Evolutionary conservation across 2,329 filamentous ascomycete genomes (phyloP).

Genomic region (Nothophaeocryptopus gaeumannii): DNA sequence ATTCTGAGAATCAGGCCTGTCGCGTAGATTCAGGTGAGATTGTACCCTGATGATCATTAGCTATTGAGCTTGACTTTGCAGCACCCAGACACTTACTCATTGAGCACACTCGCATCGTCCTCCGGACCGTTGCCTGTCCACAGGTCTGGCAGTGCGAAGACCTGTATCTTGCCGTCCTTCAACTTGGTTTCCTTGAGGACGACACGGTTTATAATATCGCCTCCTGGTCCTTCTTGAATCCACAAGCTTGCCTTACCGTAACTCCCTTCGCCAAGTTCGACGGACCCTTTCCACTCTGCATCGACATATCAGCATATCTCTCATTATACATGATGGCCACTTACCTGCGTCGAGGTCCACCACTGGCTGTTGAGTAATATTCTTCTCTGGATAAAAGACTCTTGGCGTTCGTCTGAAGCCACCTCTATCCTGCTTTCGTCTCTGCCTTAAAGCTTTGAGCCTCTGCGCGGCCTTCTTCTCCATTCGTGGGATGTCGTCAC

Average conservation of each 20-base stretch:
- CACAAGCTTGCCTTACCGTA: neutral
- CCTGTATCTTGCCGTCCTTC: neutral
- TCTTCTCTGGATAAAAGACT: neutral
- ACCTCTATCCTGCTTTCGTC: neutral
- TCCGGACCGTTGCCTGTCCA: slow-evolving; percentile 5
- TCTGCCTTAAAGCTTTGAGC: neutral
- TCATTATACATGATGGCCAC: neutral
- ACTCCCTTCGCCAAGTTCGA: neutral
- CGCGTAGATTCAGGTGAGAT: slow-evolving; percentile 5
- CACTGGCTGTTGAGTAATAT: neutral
- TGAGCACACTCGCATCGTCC: neutral
- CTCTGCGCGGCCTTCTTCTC: neutral
- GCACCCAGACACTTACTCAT: neutral
- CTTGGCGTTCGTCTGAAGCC: neutral
- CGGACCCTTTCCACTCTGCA: neutral
- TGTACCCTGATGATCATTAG: neutral
- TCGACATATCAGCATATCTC: neutral
- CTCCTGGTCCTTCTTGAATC: neutral
- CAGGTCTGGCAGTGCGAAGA: neutral
- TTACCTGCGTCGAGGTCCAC: neutral
- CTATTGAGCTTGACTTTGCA: neutral
- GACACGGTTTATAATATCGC: slow-evolving; percentile 5
- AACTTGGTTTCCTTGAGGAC: slow-evolving; percentile 7
- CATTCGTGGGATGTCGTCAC: neutral
- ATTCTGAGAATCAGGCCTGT: slow-evolving; percentile 1